A percentile compares a stretch with the other conserved stretches of the same genome.
These are phyloP conservation scores for Colletotrichum orchidophilum DNA, from an alignment of 2,329 filamentous ascomycete species.

Conservation along the genomic window DNA sequence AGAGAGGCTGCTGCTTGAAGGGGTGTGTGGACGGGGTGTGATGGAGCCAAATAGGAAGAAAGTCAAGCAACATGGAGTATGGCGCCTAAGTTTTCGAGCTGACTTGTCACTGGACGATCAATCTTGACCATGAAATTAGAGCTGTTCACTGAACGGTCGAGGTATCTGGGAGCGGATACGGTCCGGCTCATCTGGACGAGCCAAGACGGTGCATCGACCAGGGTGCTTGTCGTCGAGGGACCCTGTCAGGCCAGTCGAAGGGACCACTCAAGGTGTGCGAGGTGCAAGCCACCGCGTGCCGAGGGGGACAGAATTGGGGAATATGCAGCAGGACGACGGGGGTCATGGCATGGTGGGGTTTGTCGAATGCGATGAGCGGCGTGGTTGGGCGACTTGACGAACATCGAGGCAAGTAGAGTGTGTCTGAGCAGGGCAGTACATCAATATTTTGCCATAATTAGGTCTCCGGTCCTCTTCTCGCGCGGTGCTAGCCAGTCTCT, in stretches of 20 bases:
- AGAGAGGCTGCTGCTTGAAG: slow-evolving; percentile 32
- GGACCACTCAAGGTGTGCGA: slow-evolving; percentile 13
- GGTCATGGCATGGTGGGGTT: slow-evolving; percentile 23
- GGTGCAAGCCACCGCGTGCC: slow-evolving; percentile 35
- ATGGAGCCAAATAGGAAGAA: slow-evolving; percentile 47
- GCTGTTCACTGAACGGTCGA: slow-evolving; percentile 34
- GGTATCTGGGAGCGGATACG: slow-evolving; percentile 34
- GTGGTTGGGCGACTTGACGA: slow-evolving; percentile 31
- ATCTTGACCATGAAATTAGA: slow-evolving; percentile 55
- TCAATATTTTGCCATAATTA: slow-evolving; percentile 35
- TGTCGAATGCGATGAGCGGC: slow-evolving; percentile 6
- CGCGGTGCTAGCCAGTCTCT: slow-evolving; percentile 11
- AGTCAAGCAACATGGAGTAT: slow-evolving; percentile 47
- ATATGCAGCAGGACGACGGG: slow-evolving; percentile 24
- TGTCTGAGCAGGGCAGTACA: slow-evolving; percentile 30
- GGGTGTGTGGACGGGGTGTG: slow-evolving; percentile 44
- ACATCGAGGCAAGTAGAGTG: slow-evolving; percentile 22
- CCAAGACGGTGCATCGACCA: slow-evolving; percentile 34
- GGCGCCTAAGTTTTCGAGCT: slow-evolving; percentile 54
- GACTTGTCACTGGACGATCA: slow-evolving; percentile 54
- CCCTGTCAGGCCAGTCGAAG: slow-evolving; percentile 27
- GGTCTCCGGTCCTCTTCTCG: slow-evolving; percentile 8
- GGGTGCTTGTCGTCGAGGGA: slow-evolving; percentile 31
- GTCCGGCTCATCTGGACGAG: slow-evolving; percentile 35
- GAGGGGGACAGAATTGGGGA: slow-evolving; percentile 32